Percentiles rank a stretch among this genome's conserved stretches.
Evolutionary conservation across 257 asterid genomes (phyloP).

Genomic region (Solanum dulcamara): DNA sequence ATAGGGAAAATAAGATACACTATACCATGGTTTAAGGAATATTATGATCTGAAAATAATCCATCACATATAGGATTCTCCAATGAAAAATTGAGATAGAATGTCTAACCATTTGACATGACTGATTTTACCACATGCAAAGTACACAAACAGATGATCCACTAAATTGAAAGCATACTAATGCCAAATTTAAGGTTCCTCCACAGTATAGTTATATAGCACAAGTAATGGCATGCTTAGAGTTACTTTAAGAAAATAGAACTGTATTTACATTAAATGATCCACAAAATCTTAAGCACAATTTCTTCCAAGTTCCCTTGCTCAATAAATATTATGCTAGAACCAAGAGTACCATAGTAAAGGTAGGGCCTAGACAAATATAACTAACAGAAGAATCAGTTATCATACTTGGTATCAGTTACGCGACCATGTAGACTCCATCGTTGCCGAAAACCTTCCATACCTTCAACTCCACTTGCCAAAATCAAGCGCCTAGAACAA

Average conservation of each 20-base stretch:
- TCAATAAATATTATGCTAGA: background rate
- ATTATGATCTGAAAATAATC: background rate
- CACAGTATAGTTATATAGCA: background rate
- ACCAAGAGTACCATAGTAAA: background rate
- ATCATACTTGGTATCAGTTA: constrained; percentile 70
- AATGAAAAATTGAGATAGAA: background rate
- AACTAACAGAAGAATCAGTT: background rate
- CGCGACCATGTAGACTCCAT: constrained; percentile 89
- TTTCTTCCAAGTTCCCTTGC: background rate
- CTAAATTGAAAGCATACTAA: background rate
- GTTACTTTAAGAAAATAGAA: background rate
- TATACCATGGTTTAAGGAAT: background rate
- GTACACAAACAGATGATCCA: background rate
- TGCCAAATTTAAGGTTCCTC: background rate
- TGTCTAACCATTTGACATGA: background rate
- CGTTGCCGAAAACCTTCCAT: constrained; percentile 85
- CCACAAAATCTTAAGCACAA: background rate
- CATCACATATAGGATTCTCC: background rate
- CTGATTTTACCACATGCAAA: background rate
- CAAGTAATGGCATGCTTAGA: background rate
- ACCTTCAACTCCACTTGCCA: constrained; percentile 96
- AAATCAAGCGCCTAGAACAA: constrained; percentile 50
- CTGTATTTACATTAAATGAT: background rate
- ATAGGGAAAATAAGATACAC: background rate
- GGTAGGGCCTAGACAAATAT: background rate